Evolutionary conservation across 148 eudicot genomes (phyloP), one percentile per base, ranked within the genome.

Genomic region (Nepenthes mirabilis): DNA sequence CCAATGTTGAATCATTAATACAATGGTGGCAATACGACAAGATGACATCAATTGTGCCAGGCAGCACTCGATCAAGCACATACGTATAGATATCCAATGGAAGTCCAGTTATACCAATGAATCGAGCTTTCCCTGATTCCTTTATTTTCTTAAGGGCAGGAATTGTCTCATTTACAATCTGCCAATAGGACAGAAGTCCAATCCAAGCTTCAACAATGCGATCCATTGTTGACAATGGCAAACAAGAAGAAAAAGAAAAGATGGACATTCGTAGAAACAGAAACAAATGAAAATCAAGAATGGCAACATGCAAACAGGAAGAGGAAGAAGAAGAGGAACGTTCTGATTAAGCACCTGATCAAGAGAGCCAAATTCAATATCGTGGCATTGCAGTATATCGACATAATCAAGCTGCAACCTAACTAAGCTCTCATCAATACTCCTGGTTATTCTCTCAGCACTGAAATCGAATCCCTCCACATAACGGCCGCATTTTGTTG

Each of bases 321-420:
- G 43, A 50, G 37, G 53, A 65, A 45, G 4, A 14, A 48, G 55
- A 3, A 37, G 11, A 37, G 34, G 36, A 13, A 40, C 8, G 4
- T 8, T 12, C 55, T 9, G 56, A 62, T 43, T 47, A 34, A 65
- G 57, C 43, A 93, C 99, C 97, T 94, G 99, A 79, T 89, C 99
- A 66, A 94, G 91, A 53, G 95, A 84, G 45, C 82, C 91, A 57
- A 94, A 89, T 72, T 89, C 99, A 23, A 94, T 94, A 77, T 94
- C 99, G 75, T 94, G 99, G 72, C 99, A 94, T 33, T 89, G 99
- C 49, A 94, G 59, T 60, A 94, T 82, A 75, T 89, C 99, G 34
- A 94, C 97, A 79, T 89, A 94, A 59, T 89, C 95, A 59, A 94
- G 91, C 74, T 94, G 99, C 82, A 94, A 77, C 70, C 99, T 84